Conservation (phyloP, 148 eudicot genomes). For the Rhododendron simsii region DNA sequence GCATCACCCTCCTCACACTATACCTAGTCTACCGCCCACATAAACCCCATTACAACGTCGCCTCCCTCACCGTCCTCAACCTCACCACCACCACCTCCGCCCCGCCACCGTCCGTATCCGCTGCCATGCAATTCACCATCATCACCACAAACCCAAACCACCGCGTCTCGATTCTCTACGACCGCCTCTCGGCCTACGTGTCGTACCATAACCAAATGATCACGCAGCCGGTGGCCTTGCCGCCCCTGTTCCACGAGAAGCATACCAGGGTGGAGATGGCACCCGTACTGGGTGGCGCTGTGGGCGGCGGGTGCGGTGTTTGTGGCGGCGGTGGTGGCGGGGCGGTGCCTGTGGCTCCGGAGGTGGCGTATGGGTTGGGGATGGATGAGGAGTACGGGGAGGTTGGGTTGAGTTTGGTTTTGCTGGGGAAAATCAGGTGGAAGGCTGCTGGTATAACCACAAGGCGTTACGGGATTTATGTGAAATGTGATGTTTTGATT, state of each 20-base stretch:
- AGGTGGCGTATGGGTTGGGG: constrained; percentile 25
- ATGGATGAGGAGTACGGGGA: constrained; percentile 40
- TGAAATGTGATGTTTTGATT: constrained; percentile 60
- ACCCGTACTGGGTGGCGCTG: constrained; percentile 25
- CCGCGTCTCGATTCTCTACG: constrained; percentile 49
- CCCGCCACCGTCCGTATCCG: constrained; percentile 44
- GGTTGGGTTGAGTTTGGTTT: constrained; percentile 58
- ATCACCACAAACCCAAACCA: constrained; percentile 60
- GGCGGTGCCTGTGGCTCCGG: constrained; percentile 25
- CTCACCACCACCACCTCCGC: constrained; percentile 47
- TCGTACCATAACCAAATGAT: constrained; percentile 55
- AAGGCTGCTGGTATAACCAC: constrained; percentile 53
- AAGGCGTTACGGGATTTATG: constrained; percentile 41
- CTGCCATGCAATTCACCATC: constrained; percentile 62
- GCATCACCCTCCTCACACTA: constrained; percentile 42
- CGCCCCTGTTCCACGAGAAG: constrained; percentile 32
- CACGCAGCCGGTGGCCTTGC: constrained; percentile 38
- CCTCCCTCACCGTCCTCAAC: constrained; percentile 37
- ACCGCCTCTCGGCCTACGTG: constrained; percentile 51
- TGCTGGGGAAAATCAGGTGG: constrained; percentile 60
- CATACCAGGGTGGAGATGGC: constrained; percentile 38
- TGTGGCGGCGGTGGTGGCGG: constrained; percentile 17
- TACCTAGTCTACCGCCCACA: constrained; percentile 72
- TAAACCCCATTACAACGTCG: constrained; percentile 54
- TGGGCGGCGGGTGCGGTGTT: constrained; percentile 19